phyloP scores from a whole-genome alignment of 2,329 filamentous ascomycete species.

The Scytalidium lignicola region DNA sequence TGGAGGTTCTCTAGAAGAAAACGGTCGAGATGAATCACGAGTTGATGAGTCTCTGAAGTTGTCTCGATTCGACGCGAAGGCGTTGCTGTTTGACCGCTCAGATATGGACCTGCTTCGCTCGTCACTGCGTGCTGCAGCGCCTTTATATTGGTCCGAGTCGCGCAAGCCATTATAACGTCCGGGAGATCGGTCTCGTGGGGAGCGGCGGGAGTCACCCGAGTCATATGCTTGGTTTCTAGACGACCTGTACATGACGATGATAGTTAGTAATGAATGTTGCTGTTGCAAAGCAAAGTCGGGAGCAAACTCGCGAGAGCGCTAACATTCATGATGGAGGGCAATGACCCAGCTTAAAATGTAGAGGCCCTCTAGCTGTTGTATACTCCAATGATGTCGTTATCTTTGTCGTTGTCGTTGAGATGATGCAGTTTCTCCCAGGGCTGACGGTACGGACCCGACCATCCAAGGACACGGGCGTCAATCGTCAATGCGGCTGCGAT shows the following conservation, averaged over 20 bases:
- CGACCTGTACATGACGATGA: constrained; percentile 16
- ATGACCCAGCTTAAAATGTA: constrained; percentile 16
- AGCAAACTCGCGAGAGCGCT: constrained; percentile 4
- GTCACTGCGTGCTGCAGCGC: constrained; percentile 18
- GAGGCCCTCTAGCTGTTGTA: constrained; percentile 4
- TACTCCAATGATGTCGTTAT: neutral
- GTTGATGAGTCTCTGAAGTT: constrained; percentile 44
- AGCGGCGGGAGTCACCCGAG: constrained; percentile 32
- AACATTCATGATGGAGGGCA: constrained; percentile 27
- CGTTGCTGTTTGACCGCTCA: constrained; percentile 35
- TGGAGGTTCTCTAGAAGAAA: constrained; percentile 63
- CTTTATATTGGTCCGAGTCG: constrained; percentile 22
- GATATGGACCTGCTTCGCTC: constrained; percentile 25
- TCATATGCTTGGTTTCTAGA: constrained; percentile 31
- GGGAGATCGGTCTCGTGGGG: constrained; percentile 35
- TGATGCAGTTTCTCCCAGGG: neutral
- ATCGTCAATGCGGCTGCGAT: neutral
- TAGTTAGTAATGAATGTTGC: neutral
- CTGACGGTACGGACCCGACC: neutral
- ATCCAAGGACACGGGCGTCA: neutral
- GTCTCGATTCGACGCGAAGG: constrained; percentile 58
- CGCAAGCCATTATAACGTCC: constrained; percentile 25
- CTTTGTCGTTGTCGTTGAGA: neutral
- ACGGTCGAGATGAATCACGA: constrained; percentile 25
- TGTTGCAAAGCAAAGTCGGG: neutral